A percentile compares a stretch with the other conserved stretches of the same genome.
Evolutionary conservation across 1,139 yeast genomes (phyloP).

Genomic region (Pichia sp.): DNA sequence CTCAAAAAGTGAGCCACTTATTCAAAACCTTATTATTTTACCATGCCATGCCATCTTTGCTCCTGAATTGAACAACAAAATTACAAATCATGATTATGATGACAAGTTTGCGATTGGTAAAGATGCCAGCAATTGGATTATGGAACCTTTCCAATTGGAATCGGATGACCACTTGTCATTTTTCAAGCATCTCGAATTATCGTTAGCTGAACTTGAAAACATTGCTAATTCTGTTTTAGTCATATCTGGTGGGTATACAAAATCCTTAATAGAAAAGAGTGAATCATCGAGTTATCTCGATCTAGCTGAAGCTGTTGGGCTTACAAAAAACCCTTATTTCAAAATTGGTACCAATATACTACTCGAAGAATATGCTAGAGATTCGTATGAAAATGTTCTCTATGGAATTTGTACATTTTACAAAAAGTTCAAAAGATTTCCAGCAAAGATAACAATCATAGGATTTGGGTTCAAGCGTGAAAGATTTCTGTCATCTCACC

Average conservation of each 20-base stretch:
- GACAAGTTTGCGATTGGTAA: constrained; percentile 34
- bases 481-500: constrained; percentile 57
- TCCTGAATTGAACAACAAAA: constrained; percentile 11
- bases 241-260: constrained; percentile 76
- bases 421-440: constrained; percentile 46
- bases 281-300: constrained; percentile 56
- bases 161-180: constrained; percentile 67
- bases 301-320: constrained; percentile 11
- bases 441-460: constrained; percentile 49
- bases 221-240: constrained; percentile 36
- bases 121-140: constrained; percentile 50
- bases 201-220: constrained; percentile 35
- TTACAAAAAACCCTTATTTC: constrained; percentile 15
- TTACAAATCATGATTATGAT: background rate
- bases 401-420: constrained; percentile 58
- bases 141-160: constrained; percentile 63
- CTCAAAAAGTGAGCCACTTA: background rate
- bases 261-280: constrained; percentile 36
- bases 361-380: constrained; percentile 71
- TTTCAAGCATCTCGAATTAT: constrained; percentile 52
- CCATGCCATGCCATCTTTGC: constrained; percentile 26
- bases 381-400: constrained; percentile 74
- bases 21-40: constrained; percentile 19
- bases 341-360: constrained; percentile 23
- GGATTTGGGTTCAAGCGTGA: constrained; percentile 71